Conservation (phyloP, 2,329 filamentous ascomycete species). For the Fusarium annulatum region DNA sequence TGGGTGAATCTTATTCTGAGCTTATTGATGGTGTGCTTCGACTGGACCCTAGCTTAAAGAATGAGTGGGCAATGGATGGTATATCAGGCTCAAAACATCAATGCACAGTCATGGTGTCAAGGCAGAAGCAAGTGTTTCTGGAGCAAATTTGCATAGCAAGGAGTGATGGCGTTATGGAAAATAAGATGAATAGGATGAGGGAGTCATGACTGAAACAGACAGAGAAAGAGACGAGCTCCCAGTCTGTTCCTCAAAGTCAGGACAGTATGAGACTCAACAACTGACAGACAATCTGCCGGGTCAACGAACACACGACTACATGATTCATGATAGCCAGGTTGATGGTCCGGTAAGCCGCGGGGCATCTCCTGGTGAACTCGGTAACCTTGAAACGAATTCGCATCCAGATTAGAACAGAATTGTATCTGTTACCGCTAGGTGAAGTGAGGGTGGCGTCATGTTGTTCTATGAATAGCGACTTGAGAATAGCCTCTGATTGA, state of each 20-base stretch:
- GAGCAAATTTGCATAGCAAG: conserved; percentile 42
- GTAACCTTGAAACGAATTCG: neutral
- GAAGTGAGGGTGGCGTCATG: neutral
- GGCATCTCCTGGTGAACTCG: neutral
- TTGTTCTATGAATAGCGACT: conserved; percentile 7
- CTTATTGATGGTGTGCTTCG: conserved; percentile 20
- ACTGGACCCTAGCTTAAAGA: conserved; percentile 21
- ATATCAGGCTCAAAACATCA: neutral
- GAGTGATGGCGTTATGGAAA: conserved; percentile 43
- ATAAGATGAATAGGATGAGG: neutral
- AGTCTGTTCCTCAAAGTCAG: neutral
- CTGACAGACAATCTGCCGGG: neutral
- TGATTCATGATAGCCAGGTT: neutral
- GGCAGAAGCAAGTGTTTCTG: conserved; percentile 22
- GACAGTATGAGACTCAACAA: neutral
- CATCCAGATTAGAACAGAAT: neutral
- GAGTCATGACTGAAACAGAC: neutral
- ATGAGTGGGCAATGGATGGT: conserved; percentile 1
- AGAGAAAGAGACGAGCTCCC: neutral
- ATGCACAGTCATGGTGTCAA: neutral
- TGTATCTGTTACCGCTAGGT: neutral
- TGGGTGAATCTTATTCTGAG: neutral
- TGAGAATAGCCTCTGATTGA: neutral
- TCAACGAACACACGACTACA: conserved; percentile 6
- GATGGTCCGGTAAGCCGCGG: neutral